A percentile compares a stretch with the other conserved stretches of the same genome.
These are phyloP conservation scores for Basidiobolus meristosporus DNA, from an alignment of 371 early-diverging fungal species.

Conservation along the genomic window DNA sequence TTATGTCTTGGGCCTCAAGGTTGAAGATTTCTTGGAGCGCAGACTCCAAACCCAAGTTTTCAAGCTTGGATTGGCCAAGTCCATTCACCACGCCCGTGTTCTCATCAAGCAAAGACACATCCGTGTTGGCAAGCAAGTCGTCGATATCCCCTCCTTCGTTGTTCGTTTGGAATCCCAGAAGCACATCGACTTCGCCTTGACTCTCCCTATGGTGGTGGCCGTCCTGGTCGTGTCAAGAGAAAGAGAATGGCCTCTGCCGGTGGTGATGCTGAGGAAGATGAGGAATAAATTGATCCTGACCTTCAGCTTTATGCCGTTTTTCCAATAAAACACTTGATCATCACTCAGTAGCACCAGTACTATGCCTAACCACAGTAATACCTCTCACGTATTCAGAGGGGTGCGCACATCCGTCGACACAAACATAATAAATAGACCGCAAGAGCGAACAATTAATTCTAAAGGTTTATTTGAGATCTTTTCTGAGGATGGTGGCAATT, in stretches of 20 bases:
- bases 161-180: slow-evolving; percentile 86
- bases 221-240: slow-evolving; percentile 94
- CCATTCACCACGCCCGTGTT: slow-evolving; percentile 99
- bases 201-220: slow-evolving; percentile 98
- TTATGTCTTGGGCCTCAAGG: slow-evolving; percentile 95
- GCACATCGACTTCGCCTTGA: slow-evolving; percentile 97
- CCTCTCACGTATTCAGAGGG: background rate
- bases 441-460: background rate
- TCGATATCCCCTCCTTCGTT: slow-evolving; percentile 89
- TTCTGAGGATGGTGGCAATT: background rate
- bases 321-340: background rate
- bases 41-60: slow-evolving; percentile 99
- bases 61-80: slow-evolving; percentile 97
- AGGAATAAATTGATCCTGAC: slow-evolving; percentile 4
- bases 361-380: background rate
- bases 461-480: background rate
- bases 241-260: slow-evolving; percentile 55
- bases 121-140: slow-evolving; percentile 97
- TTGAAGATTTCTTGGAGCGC: slow-evolving; percentile 98
- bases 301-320: background rate
- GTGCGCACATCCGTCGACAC: no score
- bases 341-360: background rate
- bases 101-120: slow-evolving; percentile 97
- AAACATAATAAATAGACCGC: no score
- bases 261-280: slow-evolving; percentile 44